phyloP scores from a whole-genome alignment of 306 rosid species.

The Lotus japonicus region DNA sequence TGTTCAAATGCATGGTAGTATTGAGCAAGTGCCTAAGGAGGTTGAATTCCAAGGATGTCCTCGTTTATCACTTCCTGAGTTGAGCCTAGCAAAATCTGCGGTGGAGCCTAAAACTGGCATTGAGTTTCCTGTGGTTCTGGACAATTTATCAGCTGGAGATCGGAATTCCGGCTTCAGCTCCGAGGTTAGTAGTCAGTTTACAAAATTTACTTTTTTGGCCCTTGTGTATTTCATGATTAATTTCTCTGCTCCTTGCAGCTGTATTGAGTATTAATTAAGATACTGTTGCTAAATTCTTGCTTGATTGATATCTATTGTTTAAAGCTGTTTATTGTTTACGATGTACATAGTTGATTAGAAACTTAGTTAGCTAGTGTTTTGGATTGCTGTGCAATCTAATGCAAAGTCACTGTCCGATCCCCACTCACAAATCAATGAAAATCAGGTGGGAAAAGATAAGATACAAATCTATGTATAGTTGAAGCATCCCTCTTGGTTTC shows the following conservation, averaged over 20 bases:
- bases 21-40: slow-evolving; percentile 53
- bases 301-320: neutral
- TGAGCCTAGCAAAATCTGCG: slow-evolving; percentile 49
- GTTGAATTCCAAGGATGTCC: slow-evolving; percentile 48
- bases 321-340: neutral
- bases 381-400: neutral
- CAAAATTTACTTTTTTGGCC: neutral
- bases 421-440: neutral
- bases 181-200: slow-evolving; percentile 49
- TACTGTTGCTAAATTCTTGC: slow-evolving; percentile 13
- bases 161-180: slow-evolving; percentile 46
- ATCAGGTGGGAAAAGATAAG: neutral
- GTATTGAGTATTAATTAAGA: neutral
- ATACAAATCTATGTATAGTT: neutral
- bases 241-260: neutral
- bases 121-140: slow-evolving; percentile 74
- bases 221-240: neutral
- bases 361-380: neutral
- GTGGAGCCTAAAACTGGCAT: slow-evolving; percentile 91
- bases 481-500: neutral
- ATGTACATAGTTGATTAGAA: neutral
- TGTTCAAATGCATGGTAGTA: slow-evolving; percentile 31
- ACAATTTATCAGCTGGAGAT: slow-evolving; percentile 37
- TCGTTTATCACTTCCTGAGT: slow-evolving; percentile 33
- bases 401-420: neutral